Conservation (phyloP, 2,329 filamentous ascomycete genomes). For the Xylaria sp. region DNA sequence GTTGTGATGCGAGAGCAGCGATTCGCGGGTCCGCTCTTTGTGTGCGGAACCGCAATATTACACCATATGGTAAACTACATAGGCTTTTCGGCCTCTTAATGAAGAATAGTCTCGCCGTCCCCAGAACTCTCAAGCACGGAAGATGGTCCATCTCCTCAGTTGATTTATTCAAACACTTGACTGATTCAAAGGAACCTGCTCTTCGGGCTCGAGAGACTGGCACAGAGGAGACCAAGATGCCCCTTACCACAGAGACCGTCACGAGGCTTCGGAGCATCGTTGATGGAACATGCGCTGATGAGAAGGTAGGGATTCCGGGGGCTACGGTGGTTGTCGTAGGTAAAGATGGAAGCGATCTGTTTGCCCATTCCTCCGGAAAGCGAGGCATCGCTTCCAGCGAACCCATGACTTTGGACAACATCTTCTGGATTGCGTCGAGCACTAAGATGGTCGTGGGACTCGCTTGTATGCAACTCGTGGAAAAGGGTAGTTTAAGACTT, state of each 20-base stretch:
- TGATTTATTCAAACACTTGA: neutral
- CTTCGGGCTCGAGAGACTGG: neutral
- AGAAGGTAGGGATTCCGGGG: slow-evolving; percentile 36
- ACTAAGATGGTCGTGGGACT: slow-evolving; percentile 66
- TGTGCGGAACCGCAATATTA: slow-evolving; percentile 1
- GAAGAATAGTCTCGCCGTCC: neutral
- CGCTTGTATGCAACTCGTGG: slow-evolving; percentile 67
- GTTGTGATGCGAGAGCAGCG: neutral
- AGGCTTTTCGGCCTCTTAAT: neutral
- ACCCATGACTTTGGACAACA: slow-evolving; percentile 67
- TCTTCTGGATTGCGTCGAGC: slow-evolving; percentile 66
- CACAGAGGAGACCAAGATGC: slow-evolving; percentile 30
- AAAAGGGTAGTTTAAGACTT: slow-evolving; percentile 58
- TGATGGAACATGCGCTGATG: slow-evolving; percentile 34
- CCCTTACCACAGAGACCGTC: slow-evolving; percentile 35
- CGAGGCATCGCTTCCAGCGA: slow-evolving; percentile 56
- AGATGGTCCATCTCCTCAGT: neutral
- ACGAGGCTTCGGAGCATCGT: slow-evolving; percentile 40
- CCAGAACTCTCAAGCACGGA: neutral
- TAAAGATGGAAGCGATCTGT: slow-evolving; percentile 58
- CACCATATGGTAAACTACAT: neutral
- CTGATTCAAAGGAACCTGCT: neutral
- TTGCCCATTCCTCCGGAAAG: slow-evolving; percentile 60
- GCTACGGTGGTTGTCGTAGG: slow-evolving; percentile 53
- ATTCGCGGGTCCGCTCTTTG: slow-evolving; percentile 6